These are phyloP conservation scores for Phytophthora pinifolia DNA, from an alignment of 352 stramenopile species.

Conservation along the genomic window DNA sequence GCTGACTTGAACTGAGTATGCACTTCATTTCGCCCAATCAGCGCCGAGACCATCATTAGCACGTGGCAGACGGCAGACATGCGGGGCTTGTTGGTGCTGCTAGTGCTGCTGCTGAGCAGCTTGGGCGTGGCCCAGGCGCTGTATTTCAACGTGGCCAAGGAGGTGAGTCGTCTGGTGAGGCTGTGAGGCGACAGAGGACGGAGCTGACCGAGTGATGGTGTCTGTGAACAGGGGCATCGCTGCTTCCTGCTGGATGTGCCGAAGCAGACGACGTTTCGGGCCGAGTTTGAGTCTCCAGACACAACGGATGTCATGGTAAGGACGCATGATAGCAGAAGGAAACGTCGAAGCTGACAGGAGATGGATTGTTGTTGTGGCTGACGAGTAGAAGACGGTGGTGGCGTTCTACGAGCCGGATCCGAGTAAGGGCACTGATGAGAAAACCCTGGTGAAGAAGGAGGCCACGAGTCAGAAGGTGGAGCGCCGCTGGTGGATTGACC, in stretches of 20 bases:
- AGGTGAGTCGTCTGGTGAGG: slow-evolving; percentile 32
- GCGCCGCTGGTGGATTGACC: not conserved
- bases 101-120: slow-evolving; percentile 31
- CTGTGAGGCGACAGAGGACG: not conserved
- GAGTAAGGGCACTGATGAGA: slow-evolving; percentile 36
- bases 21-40: slow-evolving; percentile 6
- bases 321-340: not conserved
- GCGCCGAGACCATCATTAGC: not conserved
- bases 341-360: not conserved
- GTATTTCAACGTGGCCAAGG: slow-evolving; percentile 63
- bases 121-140: slow-evolving; percentile 31
- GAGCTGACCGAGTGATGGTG: too few species aligned
- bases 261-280: slow-evolving; percentile 68
- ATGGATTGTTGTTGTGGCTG: not conserved
- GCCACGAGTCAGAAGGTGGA: slow-evolving; percentile 53
- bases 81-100: not conserved
- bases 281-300: slow-evolving; percentile 86
- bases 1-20: slow-evolving; percentile 17
- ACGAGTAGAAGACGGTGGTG: slow-evolving; percentile 56
- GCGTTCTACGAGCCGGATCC: slow-evolving; percentile 58
- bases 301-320: slow-evolving; percentile 71
- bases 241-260: slow-evolving; percentile 86
- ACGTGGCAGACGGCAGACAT: too few species aligned
- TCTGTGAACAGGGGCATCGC: slow-evolving; percentile 45
- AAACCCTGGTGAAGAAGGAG: slow-evolving; percentile 59